Percentiles rank a stretch among this genome's conserved stretches.
phyloP scores from a whole-genome alignment of 2,329 filamentous ascomycete genomes.

The Plectosphaerella cucumerina region DNA sequence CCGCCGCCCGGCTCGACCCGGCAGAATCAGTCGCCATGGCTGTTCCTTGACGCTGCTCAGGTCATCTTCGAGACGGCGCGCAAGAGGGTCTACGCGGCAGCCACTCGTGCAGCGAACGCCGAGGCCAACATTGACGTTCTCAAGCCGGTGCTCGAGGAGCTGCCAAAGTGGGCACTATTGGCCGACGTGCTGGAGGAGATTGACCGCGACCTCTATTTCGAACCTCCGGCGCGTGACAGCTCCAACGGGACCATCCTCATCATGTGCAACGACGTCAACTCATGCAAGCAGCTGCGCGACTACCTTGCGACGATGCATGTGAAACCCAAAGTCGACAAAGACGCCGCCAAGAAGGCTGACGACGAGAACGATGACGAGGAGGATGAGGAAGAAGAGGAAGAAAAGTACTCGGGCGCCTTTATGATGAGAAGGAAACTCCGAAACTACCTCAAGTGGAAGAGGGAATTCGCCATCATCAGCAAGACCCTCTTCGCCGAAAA shows the following conservation, averaged over 20 bases:
- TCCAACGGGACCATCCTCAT: slow-evolving; percentile 91
- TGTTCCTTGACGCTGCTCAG: slow-evolving; percentile 92
- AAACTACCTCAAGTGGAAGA: slow-evolving; percentile 87
- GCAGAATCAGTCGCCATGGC: slow-evolving; percentile 90
- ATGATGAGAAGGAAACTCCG: slow-evolving; percentile 89
- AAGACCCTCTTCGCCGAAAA: slow-evolving; percentile 74
- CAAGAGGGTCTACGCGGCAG: slow-evolving; percentile 76
- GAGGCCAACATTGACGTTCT: slow-evolving; percentile 56
- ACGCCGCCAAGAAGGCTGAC: slow-evolving; percentile 9
- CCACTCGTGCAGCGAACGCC: slow-evolving; percentile 39
- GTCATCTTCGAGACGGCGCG: slow-evolving; percentile 91
- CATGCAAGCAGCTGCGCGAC: slow-evolving; percentile 83
- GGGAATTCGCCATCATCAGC: slow-evolving; percentile 81
- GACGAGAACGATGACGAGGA: slow-evolving; percentile 33
- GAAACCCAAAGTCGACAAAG: slow-evolving; percentile 46
- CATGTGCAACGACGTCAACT: slow-evolving; percentile 88
- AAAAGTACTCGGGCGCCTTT: slow-evolving; percentile 69
- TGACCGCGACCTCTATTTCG: slow-evolving; percentile 83
- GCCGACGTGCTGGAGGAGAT: slow-evolving; percentile 93
- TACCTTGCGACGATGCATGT: slow-evolving; percentile 90
- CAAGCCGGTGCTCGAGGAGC: slow-evolving; percentile 81
- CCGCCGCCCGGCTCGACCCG: slow-evolving; percentile 82
- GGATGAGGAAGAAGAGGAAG: slow-evolving; percentile 46
- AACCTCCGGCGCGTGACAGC: slow-evolving; percentile 70
- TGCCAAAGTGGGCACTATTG: slow-evolving; percentile 88